Percentiles rank a stretch among this genome's conserved stretches.
These are phyloP conservation scores for Aspergillus ochraceus DNA, from an alignment of 2,329 filamentous ascomycete species.

Conservation along the genomic window DNA sequence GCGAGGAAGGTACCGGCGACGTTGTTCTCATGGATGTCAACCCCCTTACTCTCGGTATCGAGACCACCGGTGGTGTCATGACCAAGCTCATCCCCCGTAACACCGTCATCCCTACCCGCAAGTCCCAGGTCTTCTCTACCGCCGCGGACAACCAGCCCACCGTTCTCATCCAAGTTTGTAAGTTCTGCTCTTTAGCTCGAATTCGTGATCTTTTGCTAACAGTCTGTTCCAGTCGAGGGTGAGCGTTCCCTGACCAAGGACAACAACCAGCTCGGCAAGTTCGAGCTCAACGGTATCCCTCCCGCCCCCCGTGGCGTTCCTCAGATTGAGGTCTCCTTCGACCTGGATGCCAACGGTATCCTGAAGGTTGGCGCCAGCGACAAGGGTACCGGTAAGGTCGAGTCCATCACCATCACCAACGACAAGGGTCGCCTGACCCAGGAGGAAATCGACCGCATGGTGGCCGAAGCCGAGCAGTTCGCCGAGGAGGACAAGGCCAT, in stretches of 20 bases:
- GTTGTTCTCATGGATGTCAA: slow-evolving; percentile 97
- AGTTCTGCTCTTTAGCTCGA: slow-evolving; percentile 18
- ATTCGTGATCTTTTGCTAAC: slow-evolving; percentile 17
- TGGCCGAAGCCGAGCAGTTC: slow-evolving; percentile 96
- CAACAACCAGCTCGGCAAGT: slow-evolving; percentile 97
- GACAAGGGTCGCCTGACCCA: slow-evolving; percentile 96
- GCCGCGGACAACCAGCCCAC: slow-evolving; percentile 95
- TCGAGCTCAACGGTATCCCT: slow-evolving; percentile 94
- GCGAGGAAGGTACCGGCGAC: slow-evolving; percentile 76
- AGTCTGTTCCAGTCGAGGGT: slow-evolving; percentile 61
- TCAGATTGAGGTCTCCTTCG: slow-evolving; percentile 97
- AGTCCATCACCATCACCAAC: slow-evolving; percentile 99
- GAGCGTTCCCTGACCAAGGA: slow-evolving; percentile 94
- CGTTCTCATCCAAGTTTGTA: slow-evolving; percentile 87
- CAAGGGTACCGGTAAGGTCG: slow-evolving; percentile 96
- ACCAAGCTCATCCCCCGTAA: slow-evolving; percentile 94
- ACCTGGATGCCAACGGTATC: slow-evolving; percentile 97
- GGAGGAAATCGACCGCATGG: slow-evolving; percentile 99
- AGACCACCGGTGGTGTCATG: slow-evolving; percentile 97
- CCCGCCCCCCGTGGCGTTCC: slow-evolving; percentile 93
- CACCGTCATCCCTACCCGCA: slow-evolving; percentile 91
- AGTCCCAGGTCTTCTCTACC: slow-evolving; percentile 97
- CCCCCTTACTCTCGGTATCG: slow-evolving; percentile 92
- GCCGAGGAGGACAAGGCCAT: slow-evolving; percentile 99
- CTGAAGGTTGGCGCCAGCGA: slow-evolving; percentile 94